phyloP scores from a whole-genome alignment of 2,329 filamentous ascomycete genomes.

The Diaporthe capsici region DNA sequence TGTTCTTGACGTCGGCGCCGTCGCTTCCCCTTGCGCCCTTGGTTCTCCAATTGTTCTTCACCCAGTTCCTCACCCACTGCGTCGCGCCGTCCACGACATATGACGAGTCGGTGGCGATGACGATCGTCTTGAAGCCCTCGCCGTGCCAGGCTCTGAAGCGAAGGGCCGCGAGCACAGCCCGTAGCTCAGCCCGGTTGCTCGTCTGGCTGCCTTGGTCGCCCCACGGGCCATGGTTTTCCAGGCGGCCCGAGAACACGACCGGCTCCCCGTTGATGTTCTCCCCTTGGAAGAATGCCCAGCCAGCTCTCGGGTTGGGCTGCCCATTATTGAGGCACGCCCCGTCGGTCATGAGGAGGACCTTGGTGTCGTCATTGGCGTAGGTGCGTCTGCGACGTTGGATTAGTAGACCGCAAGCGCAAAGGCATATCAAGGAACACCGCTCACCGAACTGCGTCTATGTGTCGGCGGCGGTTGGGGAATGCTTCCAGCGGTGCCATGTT shows the following conservation, averaged over 20 bases:
- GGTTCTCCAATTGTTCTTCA: slow-evolving; percentile 60
- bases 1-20: slow-evolving; percentile 59
- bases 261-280: neutral
- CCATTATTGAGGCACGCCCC: neutral
- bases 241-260: slow-evolving; percentile 46
- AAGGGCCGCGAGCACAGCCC: slow-evolving; percentile 66
- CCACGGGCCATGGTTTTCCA: slow-evolving; percentile 60
- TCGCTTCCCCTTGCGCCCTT: neutral
- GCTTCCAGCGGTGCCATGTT: neutral
- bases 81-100: slow-evolving; percentile 64
- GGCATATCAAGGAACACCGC: neutral
- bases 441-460: neutral
- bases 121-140: slow-evolving; percentile 57
- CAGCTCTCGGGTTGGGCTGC: slow-evolving; percentile 51
- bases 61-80: slow-evolving; percentile 59
- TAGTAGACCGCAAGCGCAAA: neutral
- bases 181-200: slow-evolving; percentile 69
- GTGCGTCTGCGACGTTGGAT: neutral
- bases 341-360: slow-evolving; percentile 2
- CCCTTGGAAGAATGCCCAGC: slow-evolving; percentile 54
- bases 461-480: neutral
- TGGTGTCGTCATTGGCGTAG: neutral
- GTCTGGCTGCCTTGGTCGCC: slow-evolving; percentile 55
- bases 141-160: slow-evolving; percentile 58
- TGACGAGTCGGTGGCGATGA: slow-evolving; percentile 68